Evolutionary conservation across 2,329 filamentous ascomycete genomes (phyloP).

Genomic region (Pseudocercospora fuligena): DNA sequence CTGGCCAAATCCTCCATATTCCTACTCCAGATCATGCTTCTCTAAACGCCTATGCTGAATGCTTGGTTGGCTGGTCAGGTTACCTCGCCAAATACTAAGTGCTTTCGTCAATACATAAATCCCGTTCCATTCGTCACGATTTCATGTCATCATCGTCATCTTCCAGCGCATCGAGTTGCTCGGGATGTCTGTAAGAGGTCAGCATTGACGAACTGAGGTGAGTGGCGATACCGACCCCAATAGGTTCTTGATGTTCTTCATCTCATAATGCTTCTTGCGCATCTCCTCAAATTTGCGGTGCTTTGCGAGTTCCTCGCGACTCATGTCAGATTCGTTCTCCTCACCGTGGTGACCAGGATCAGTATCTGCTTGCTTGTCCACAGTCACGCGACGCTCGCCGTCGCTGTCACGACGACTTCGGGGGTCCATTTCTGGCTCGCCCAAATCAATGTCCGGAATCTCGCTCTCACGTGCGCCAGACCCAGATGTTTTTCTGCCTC

Average conservation of each 20-base stretch:
- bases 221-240: conserved; percentile 65
- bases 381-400: conserved; percentile 78
- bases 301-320: conserved; percentile 80
- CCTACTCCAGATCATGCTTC: conserved; percentile 3
- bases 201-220: conserved; percentile 18
- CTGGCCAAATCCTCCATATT: conserved; percentile 1
- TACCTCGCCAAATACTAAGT: not conserved
- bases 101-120: not conserved
- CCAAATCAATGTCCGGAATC: conserved; percentile 88
- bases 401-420: conserved; percentile 42
- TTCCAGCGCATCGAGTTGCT: conserved; percentile 47
- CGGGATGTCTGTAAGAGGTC: conserved; percentile 44
- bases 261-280: conserved; percentile 98
- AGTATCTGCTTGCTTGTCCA: conserved; percentile 59
- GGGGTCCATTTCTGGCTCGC: conserved; percentile 75
- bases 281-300: conserved; percentile 88
- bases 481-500: conserved; percentile 40
- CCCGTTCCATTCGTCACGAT: not conserved
- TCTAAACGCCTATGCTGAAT: conserved; percentile 7
- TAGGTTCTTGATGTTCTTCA: conserved; percentile 89
- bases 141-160: conserved; percentile 44
- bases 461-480: conserved; percentile 65
- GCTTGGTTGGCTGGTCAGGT: not conserved
- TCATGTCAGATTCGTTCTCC: conserved; percentile 59
- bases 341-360: conserved; percentile 61